Conservation (phyloP, 768 basidiomycete genomes). For the Amanita muscaria region DNA sequence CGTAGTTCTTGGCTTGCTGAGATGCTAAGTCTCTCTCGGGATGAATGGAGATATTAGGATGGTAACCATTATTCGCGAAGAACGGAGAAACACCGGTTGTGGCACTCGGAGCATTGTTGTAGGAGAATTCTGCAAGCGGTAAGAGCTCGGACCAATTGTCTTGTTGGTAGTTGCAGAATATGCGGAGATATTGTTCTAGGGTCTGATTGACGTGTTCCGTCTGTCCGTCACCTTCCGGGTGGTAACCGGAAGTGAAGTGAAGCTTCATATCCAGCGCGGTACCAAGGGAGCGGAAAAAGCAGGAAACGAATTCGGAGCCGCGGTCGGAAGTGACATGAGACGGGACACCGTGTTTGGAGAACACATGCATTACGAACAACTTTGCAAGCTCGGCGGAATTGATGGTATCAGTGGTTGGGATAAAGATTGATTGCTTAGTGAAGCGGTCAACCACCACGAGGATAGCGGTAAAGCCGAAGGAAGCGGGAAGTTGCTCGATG, state of each 20-base stretch:
- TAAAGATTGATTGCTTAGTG: conserved; percentile 34
- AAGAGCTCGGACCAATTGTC: conserved; percentile 20
- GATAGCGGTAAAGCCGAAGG: too few species aligned
- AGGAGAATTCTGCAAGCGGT: conserved; percentile 21
- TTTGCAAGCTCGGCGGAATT: conserved; percentile 22
- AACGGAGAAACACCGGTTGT: conserved; percentile 23
- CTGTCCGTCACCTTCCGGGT: background rate
- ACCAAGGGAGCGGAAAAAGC: too few species aligned
- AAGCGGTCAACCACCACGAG: conserved; percentile 32
- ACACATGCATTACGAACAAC: conserved; percentile 28
- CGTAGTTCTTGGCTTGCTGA: background rate
- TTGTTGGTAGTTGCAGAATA: conserved; percentile 19
- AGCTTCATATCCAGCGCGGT: background rate
- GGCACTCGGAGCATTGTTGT: conserved; percentile 20
- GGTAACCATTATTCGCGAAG: conserved; percentile 24
- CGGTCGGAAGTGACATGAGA: conserved; percentile 25
- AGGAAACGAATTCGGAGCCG: conserved; percentile 23
- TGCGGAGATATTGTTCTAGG: background rate
- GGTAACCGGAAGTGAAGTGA: background rate
- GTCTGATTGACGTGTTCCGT: background rate
- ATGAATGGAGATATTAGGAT: conserved; percentile 17
- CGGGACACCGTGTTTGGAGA: conserved; percentile 26
- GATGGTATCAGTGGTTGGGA: conserved; percentile 23
- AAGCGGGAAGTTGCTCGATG: conserved; percentile 31
- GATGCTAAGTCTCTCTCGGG: conserved; percentile 1